These are phyloP conservation scores for Lolium perenne DNA, from an alignment of 176 grass and related monocot genomes.

Conservation along the genomic window DNA sequence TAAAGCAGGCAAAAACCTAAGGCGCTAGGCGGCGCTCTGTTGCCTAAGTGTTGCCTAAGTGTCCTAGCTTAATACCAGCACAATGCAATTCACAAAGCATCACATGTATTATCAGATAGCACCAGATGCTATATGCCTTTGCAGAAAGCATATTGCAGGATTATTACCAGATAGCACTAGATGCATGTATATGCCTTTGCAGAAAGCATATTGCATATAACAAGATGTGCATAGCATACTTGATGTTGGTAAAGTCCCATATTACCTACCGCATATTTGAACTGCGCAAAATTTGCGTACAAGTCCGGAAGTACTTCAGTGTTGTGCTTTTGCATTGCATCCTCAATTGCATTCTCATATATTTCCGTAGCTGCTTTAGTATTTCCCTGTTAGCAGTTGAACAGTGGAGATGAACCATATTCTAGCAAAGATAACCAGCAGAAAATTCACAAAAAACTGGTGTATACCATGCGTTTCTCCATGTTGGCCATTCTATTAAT, in stretches of 20 bases:
- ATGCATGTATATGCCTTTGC: conserved; percentile 22
- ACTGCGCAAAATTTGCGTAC: conserved; percentile 80
- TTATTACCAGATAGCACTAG: conserved; percentile 18
- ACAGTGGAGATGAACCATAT: conserved; percentile 35
- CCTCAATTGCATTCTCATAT: conserved; percentile 90
- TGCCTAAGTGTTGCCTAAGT: too few species aligned
- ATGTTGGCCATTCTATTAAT: conserved; percentile 90
- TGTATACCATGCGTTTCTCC: conserved; percentile 85
- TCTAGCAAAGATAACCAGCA: conserved; percentile 29
- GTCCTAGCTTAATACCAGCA: conserved; percentile 25
- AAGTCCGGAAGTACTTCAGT: conserved; percentile 65
- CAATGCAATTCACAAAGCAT: neutral
- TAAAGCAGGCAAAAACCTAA: too few species aligned
- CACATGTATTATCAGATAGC: neutral
- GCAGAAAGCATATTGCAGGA: neutral
- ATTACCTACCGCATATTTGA: conserved; percentile 73
- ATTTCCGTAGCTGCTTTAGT: conserved; percentile 68
- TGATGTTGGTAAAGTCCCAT: conserved; percentile 25
- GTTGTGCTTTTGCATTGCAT: conserved; percentile 65
- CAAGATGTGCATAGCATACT: conserved; percentile 30
- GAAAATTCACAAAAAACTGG: conserved; percentile 25
- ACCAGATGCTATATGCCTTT: too few species aligned
- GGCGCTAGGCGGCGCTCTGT: too few species aligned
- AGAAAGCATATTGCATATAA: conserved; percentile 19
- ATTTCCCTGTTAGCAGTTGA: conserved; percentile 69